Evolutionary conservation across 176 grass and related monocot genomes (phyloP), one percentile per base, ranked within the genome.

Genomic region (Lolium perenne): DNA sequence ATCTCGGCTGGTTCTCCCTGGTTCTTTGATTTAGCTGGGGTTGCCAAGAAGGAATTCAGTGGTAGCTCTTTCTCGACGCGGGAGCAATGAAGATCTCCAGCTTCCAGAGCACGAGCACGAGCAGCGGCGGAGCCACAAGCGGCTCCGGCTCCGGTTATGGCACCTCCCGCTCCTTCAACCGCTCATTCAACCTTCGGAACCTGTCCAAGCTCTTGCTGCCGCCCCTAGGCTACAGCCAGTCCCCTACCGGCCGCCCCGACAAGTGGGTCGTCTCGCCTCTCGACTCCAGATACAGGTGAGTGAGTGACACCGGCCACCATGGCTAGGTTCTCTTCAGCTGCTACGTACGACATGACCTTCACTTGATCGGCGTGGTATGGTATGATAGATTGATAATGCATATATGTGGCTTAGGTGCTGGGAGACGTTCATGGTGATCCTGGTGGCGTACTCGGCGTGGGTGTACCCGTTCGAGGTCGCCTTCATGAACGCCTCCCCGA

Each of bases 381-480:
- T 35, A 35, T 3, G 32, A 35, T 35, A 35, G 32, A 35, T 35
- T 35, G 10, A 35, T 46, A 22, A 47, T 72, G 41, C 18, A 29
- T 75, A 15, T 16, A 15, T 16, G 15, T 51, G 72, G 71, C 49
- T 51, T 65, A 98, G 93, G 88, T 94, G 90, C 81, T 99, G 97
- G 97, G 97, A 99, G 66, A 88, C 97, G 49, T 94, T 96, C 77
- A 96, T 99, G 97, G 94, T 99, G 86, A 50, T 99, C 3, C 79
- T 99, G 25, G 97, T 99, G 80, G 92, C 89, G 2, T 99, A 99
- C 90, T 94, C 97, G 15, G 97, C 97, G 76, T 99, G 97, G 97
- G 94, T 99, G 56, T 99, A 96, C 86, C 94, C 94, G 21, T 99
- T 99, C 79, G 97, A 99, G 93, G 90, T 99, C n/a, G 97, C 97